Base-by-base conservation (phyloP, 345 rosid species). In the Garcia nutans region DNA sequence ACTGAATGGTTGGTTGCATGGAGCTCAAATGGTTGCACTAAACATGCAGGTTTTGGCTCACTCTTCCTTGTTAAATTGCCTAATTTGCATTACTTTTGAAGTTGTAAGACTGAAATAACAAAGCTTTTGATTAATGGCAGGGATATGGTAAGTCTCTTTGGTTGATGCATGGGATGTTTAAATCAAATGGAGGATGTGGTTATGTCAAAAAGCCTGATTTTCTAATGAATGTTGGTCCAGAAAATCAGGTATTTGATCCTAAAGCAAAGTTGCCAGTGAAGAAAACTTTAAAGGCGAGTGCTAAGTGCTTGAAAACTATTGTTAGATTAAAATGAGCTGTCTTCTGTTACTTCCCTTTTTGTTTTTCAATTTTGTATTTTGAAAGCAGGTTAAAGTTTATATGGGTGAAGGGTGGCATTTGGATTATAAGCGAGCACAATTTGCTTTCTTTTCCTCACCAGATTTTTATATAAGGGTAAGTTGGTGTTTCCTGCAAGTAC, bases 11-110 rank as follows among this genome's bases (percentile, higher is more conserved):
- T 86, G 78, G 77, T 52, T 67, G 55, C 79, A 80, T 49, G 82
- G 82, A 65, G 82, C 76, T 76, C 82, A 80, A 62, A 80, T 80
- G 82, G 78, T 80, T 31, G 82, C 82, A 23, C 77, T 80, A 54
- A 75, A 71, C 45, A 80, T 80, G 82, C 82, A 80, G 82, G 82
- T 80, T 52, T 63, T 47, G 68, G 1, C n/a, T 16, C 47, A 0
- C 44, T 64, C 1, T 17, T 31, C 20, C 44, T 64, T 6, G 47
- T 64, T 22, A 13, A 59, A 59, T 59, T 59, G 31, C 63, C 31
- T 2, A 24, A 57, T n/a, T 59, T 2, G 9, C 31, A 23, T 33
- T 10, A 23, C 6, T 59, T 59, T 59, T 33, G 10, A n/a, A 8
- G 28, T 23, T 59, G 11, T 23, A 3, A 59, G 28, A 22, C 28